Base-by-base conservation (phyloP, 176 grass and related monocot species). In the Aegilops longissima region DNA sequence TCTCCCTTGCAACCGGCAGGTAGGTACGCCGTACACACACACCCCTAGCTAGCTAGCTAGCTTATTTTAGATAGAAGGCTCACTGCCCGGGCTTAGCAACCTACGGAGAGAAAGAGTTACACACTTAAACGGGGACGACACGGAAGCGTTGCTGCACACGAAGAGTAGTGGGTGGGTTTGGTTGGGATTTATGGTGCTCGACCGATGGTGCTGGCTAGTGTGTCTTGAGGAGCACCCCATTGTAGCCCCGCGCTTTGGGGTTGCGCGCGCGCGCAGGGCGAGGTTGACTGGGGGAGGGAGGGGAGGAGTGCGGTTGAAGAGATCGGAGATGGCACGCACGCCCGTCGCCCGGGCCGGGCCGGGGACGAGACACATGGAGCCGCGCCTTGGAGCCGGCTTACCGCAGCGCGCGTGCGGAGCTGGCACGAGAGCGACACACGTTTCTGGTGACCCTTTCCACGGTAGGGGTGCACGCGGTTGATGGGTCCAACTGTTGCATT, bases 141-240 rank as follows among this genome's bases (percentile, higher is more conserved):
- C 39, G 72, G 61, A 66, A 89, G 45, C 34, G n/a, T 64, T 54
- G 76, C 58, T 65, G 70, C 59, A 73, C 80, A 78, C 20, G 58
- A 39, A 42, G 78, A 70, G 77, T 76, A 27, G 73, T 76, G 72
- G 42, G 79, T 66, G 82, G 83, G 79, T 83, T 83, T 83, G 92
- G 86, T 82, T 73, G 86, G 61, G 70, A 91, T 91, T 90, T 88
- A 81, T 8, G 83, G 31, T 18, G 63, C 16, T 59, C 4, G 49
- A 16, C 49, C 49, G 49, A 52, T 52, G 49, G 49, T 54, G 3
- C 51, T 33, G 47, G 59, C 5, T 8, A 74, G 80, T 88, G 80
- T 88, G 88, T 80, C 86, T 82, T 93, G 79, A 86, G 86, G 86
- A 65, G 70, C 83, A 90, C 73, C 83, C 82, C 86, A 80, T 76